Percentiles rank a stretch among this genome's conserved stretches.
Conservation (phyloP, 2,329 filamentous ascomycete species). For the Aspergillus sp. region DNA sequence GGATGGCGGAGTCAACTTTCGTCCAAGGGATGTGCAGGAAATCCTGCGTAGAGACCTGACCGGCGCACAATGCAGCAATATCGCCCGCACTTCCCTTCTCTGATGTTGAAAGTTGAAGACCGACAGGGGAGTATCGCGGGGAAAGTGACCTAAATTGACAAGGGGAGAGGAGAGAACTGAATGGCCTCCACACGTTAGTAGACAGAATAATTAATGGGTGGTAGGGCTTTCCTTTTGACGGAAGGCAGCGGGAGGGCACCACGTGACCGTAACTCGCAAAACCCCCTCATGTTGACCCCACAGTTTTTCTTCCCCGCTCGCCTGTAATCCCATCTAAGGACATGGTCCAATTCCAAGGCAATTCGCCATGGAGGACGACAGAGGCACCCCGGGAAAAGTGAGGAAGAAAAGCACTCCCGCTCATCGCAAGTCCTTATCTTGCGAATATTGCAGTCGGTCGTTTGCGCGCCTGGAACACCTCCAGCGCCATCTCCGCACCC, state of each 20-base stretch:
- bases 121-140: background rate
- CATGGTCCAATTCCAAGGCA: conserved; percentile 28
- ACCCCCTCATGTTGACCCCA: conserved; percentile 35
- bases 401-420: conserved; percentile 45
- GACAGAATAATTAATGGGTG: background rate
- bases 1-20: conserved; percentile 13
- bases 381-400: conserved; percentile 36
- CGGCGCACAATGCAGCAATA: background rate
- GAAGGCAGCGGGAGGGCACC: conserved; percentile 3
- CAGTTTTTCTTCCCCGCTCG: conserved; percentile 44
- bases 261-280: conserved; percentile 22
- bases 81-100: background rate
- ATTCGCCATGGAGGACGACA: conserved; percentile 44
- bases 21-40: background rate
- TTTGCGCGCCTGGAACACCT: conserved; percentile 54
- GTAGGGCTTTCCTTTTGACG: background rate
- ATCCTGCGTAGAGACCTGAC: background rate
- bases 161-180: background rate
- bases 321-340: conserved; percentile 28
- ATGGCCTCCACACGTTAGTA: background rate
- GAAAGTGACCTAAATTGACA: background rate
- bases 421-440: conserved; percentile 50
- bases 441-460: conserved; percentile 51
- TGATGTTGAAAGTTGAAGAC: background rate
- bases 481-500: conserved; percentile 54